Evolutionary conservation across 139 green algal genomes (phyloP).

Genomic region (Eudorina sp.): DNA sequence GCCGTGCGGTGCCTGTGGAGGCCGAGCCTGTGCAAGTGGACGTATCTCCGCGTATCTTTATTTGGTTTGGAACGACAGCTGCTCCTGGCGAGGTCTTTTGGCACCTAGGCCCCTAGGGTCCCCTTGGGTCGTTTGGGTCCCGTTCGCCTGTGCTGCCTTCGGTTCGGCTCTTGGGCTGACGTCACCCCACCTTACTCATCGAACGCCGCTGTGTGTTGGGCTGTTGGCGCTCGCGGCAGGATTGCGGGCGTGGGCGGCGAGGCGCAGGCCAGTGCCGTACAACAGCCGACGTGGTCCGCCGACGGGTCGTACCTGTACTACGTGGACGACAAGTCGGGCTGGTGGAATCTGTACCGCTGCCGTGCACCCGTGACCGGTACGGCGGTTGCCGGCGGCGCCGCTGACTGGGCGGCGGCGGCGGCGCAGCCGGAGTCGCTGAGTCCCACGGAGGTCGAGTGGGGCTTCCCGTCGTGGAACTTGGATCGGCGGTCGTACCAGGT

Average conservation of each 20-base stretch:
- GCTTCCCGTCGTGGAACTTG: slow-evolving; percentile 66
- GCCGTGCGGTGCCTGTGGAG: too few relatives aligned
- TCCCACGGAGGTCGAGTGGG: slow-evolving; percentile 72
- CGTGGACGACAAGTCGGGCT: slow-evolving; percentile 55
- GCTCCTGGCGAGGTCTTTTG: too few relatives aligned
- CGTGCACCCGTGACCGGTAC: not conserved
- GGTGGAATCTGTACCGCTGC: slow-evolving; percentile 76
- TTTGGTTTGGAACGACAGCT: too few relatives aligned
- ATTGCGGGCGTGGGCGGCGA: not conserved
- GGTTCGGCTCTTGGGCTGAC: too few relatives aligned
- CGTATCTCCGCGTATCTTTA: too few relatives aligned
- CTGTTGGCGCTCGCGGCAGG: not conserved
- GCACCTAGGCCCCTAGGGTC: too few relatives aligned
- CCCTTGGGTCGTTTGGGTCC: too few relatives aligned
- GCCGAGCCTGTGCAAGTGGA: too few relatives aligned
- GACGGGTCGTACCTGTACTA: slow-evolving; percentile 68
- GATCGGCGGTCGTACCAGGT: slow-evolving; percentile 9
- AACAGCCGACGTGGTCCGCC: slow-evolving; percentile 70
- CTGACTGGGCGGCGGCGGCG: not conserved
- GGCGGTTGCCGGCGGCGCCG: too few relatives aligned
- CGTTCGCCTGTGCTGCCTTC: too few relatives aligned
- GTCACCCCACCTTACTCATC: too few relatives aligned
- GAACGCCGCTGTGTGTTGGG: too few relatives aligned
- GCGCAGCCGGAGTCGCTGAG: slow-evolving; percentile 38
- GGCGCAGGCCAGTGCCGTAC: slow-evolving; percentile 55